These are phyloP conservation scores for Colletotrichum chlorophyti DNA, from an alignment of 2,329 filamentous ascomycete genomes.

Conservation along the genomic window DNA sequence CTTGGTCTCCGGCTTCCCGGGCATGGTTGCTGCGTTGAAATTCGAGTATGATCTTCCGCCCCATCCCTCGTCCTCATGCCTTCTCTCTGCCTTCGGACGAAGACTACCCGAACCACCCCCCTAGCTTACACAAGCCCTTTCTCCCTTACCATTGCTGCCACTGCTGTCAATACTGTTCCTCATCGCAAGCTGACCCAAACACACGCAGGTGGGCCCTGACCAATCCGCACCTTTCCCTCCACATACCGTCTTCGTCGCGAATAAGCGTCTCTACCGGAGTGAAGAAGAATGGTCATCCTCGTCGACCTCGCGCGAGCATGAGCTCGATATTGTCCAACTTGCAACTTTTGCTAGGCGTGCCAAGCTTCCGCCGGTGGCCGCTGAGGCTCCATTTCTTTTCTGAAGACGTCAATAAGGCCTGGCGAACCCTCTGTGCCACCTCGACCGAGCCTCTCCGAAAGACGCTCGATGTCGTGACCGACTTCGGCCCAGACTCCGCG, in stretches of 20 bases:
- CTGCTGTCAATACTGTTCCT: neutral
- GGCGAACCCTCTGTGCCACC: slow-evolving; percentile 65
- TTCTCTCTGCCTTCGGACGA: slow-evolving; percentile 15
- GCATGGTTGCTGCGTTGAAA: slow-evolving; percentile 84
- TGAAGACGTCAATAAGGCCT: slow-evolving; percentile 71
- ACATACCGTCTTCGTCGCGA: slow-evolving; percentile 73
- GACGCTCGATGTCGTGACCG: slow-evolving; percentile 61
- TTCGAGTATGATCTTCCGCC: slow-evolving; percentile 72
- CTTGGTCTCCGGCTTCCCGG: slow-evolving; percentile 88
- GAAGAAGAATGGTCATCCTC: slow-evolving; percentile 62
- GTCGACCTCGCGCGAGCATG: slow-evolving; percentile 65
- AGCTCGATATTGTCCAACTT: slow-evolving; percentile 78
- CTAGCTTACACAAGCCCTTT: slow-evolving; percentile 8
- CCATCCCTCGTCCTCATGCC: slow-evolving; percentile 7
- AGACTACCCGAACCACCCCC: slow-evolving; percentile 1
- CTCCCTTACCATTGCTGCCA: neutral
- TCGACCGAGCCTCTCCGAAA: slow-evolving; percentile 54
- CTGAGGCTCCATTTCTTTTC: slow-evolving; percentile 81
- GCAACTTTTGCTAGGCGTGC: slow-evolving; percentile 78
- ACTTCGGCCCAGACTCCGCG: slow-evolving; percentile 49
- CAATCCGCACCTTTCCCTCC: slow-evolving; percentile 80
- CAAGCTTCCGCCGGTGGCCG: slow-evolving; percentile 85
- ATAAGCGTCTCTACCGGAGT: slow-evolving; percentile 58
- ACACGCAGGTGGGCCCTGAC: slow-evolving; percentile 85
- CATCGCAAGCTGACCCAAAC: neutral